Evolutionary conservation across 2,329 filamentous ascomycete species (phyloP).

Genomic region (Pseudogymnoascus pannorum): DNA sequence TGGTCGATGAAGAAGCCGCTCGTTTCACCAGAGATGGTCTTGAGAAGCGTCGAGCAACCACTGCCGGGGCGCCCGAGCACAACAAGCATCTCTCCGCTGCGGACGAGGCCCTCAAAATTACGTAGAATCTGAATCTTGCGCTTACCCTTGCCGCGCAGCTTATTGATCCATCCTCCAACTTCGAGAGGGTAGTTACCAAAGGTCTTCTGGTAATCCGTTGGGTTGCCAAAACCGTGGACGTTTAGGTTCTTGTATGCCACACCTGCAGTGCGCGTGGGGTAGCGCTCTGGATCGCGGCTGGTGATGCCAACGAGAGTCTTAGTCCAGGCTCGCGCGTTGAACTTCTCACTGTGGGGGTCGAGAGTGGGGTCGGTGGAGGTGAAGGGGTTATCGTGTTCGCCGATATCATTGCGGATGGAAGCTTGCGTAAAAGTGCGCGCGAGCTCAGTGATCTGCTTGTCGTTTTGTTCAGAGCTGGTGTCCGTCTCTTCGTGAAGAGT

Average conservation of each 20-base stretch:
- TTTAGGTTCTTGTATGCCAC: slow-evolving; percentile 61
- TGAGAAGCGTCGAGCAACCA: slow-evolving; percentile 58
- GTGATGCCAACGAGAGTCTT: slow-evolving; percentile 44
- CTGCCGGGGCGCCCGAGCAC: slow-evolving; percentile 59
- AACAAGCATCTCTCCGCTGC: slow-evolving; percentile 59
- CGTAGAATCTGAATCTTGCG: slow-evolving; percentile 51
- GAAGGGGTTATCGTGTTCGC: slow-evolving; percentile 43
- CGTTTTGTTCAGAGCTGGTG: neutral
- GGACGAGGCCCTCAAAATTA: slow-evolving; percentile 56
- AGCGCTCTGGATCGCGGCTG: slow-evolving; percentile 44
- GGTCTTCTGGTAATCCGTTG: slow-evolving; percentile 65
- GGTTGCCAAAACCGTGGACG: slow-evolving; percentile 60
- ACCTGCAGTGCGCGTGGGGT: slow-evolving; percentile 52
- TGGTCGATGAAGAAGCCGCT: slow-evolving; percentile 48
- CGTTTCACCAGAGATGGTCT: slow-evolving; percentile 47
- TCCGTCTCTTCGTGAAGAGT: neutral
- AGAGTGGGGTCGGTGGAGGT: slow-evolving; percentile 41
- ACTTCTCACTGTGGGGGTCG: slow-evolving; percentile 46
- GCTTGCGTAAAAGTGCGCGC: slow-evolving; percentile 22
- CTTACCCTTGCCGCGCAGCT: slow-evolving; percentile 43
- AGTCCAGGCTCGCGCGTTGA: slow-evolving; percentile 51
- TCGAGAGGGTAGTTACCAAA: slow-evolving; percentile 56
- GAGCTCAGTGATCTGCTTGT: slow-evolving; percentile 19
- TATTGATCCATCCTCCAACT: slow-evolving; percentile 35
- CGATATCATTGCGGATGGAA: slow-evolving; percentile 19